Evolutionary conservation across 164 flowering plant species (phyloP).

Genomic region (Berberis thunbergii): DNA sequence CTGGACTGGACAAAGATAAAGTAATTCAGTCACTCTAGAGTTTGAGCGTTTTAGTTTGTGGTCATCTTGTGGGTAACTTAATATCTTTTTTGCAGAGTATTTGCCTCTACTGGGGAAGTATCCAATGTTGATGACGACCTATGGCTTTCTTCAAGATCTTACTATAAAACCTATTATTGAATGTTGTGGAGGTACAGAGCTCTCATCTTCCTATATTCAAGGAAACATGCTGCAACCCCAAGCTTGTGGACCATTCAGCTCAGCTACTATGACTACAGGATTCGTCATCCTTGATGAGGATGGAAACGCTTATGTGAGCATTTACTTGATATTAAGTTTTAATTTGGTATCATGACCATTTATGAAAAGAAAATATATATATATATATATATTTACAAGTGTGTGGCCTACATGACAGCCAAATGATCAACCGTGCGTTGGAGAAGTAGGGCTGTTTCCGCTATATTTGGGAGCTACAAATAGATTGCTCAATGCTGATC

Average conservation of each 20-base stretch:
- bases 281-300: constrained; percentile 75
- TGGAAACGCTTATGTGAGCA: constrained; percentile 77
- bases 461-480: constrained; percentile 70
- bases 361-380: not conserved
- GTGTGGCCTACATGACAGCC: constrained; percentile 43
- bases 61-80: not conserved
- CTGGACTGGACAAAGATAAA: constrained; percentile 80
- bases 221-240: constrained; percentile 80
- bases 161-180: constrained; percentile 74
- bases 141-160: constrained; percentile 88
- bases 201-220: constrained; percentile 58
- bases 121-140: constrained; percentile 91
- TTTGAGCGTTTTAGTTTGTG: not conserved
- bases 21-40: constrained; percentile 22
- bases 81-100: constrained; percentile 33
- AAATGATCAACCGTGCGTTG: constrained; percentile 70
- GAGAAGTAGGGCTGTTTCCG: constrained; percentile 84
- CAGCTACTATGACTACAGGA: constrained; percentile 63
- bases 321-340: not conserved
- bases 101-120: constrained; percentile 82
- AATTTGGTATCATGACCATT: not conserved
- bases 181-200: constrained; percentile 95
- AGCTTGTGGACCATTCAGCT: constrained; percentile 87
- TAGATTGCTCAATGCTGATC: constrained; percentile 84
- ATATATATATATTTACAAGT: not conserved